Base-by-base conservation (phyloP, 2,329 filamentous ascomycete genomes). In the Alternaria solani region DNA sequence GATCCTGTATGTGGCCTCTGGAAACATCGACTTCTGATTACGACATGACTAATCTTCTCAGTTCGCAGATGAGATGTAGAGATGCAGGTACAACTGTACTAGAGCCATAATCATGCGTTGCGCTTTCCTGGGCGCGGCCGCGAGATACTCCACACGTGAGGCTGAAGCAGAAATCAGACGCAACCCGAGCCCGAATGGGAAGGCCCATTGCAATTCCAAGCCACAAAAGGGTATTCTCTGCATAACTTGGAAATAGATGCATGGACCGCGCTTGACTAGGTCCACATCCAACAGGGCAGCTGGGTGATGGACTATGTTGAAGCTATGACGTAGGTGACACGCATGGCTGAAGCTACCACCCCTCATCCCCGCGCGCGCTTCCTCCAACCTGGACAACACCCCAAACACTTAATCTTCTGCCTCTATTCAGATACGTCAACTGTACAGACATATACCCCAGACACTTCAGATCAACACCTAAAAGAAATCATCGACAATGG, bases 401-500 rank as follows among this genome's bases (percentile, higher is more conserved):
- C 42, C 48, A 46, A 48, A 56, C 56, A 57, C 51, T 34, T 48
- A 38, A 51, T 12, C 44, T 20, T 44, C 48, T 60, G 20, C 43
- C 30, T 51, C 42, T 25, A 51, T 30, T 30, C 43, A 1, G 51
- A 36, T 23, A 23, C 52, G 25, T 51, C 14, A 23, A 51, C 20
- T 58, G 30, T 14, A 53, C 34, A 41, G 26, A 26, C 41, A 26
- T 48, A 26, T 47, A 26, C 41, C 46, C 38, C 14, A 18, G 53
- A 59, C 23, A 57, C 48, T 28, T 36, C 7, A n/a, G 34, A n/a
- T 34, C 34, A 16, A n/a, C 18, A 55, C 34, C 44, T 48, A 55
- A 30, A 56, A 30, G 5, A 20, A n/a, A 9, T 44, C 20, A 52
- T 23, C 42, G 9, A 70, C 59, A 61, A 77, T 78, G 72, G 74